Percentiles rank a stretch among this genome's conserved stretches.
phyloP scores from a whole-genome alignment of 2,329 filamentous ascomycete species.

The Colletotrichum brevisporum region DNA sequence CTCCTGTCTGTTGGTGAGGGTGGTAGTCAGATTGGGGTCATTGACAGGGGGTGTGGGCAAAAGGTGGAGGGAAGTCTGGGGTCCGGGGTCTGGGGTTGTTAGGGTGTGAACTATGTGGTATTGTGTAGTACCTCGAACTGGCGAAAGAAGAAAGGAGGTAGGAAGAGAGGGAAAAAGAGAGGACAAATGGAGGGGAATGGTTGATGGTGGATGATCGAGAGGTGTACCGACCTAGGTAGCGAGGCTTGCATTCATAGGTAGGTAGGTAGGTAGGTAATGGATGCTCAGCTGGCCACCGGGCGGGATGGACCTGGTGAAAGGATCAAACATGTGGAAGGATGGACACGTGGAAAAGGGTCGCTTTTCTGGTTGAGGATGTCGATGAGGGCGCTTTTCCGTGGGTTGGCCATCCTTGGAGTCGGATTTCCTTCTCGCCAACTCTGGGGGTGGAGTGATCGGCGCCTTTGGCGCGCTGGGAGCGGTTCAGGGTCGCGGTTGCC shows the following conservation, averaged over 20 bases:
- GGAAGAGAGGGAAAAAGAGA: no score
- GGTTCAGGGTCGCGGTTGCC: background rate
- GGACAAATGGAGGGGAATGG: no score
- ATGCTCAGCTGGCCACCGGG: background rate
- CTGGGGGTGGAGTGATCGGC: background rate
- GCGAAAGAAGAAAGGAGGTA: background rate
- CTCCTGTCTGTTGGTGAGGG: conserved; percentile 2
- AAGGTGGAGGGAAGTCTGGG: conserved; percentile 7
- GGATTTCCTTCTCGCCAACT: background rate
- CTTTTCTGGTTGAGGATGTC: background rate
- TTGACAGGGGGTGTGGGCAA: conserved; percentile 7
- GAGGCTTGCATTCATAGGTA: background rate
- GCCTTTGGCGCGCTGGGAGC: conserved; percentile 12
- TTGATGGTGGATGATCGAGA: background rate
- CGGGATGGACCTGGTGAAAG: no score
- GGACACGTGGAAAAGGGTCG: conserved; percentile 14
- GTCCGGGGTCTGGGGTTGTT: conserved; percentile 22
- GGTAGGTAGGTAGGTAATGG: background rate
- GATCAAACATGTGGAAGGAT: background rate
- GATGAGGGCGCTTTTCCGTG: conserved; percentile 15
- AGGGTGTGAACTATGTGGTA: background rate
- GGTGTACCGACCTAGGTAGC: background rate
- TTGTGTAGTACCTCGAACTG: background rate
- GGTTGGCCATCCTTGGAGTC: background rate
- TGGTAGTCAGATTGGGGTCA: conserved; percentile 20